A percentile compares a stretch with the other conserved stretches of the same genome.
phyloP scores from a whole-genome alignment of 2,329 filamentous ascomycete species.

The Tolypocladium capitatum region DNA sequence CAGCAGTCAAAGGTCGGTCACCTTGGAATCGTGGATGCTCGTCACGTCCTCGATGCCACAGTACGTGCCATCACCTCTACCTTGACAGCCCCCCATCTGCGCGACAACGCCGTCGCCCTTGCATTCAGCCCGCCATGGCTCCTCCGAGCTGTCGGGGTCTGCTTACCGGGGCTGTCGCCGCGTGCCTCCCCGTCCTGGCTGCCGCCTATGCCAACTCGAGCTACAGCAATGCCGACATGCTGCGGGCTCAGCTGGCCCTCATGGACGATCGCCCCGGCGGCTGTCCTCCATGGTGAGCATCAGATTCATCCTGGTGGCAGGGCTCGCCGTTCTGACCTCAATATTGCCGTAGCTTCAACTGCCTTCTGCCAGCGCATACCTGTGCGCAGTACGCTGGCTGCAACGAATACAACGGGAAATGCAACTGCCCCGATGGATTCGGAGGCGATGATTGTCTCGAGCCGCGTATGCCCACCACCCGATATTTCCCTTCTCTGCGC shows the following conservation, averaged over 20 bases:
- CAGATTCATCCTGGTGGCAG: constrained; percentile 14
- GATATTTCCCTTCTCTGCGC: not conserved
- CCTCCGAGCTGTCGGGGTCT: constrained; percentile 22
- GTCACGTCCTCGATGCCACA: constrained; percentile 40
- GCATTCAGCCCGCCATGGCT: constrained; percentile 23
- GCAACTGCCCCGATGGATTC: constrained; percentile 81
- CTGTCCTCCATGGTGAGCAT: constrained; percentile 61
- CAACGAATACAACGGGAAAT: constrained; percentile 83
- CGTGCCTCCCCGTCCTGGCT: constrained; percentile 25
- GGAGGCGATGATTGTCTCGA: constrained; percentile 87
- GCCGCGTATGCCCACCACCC: constrained; percentile 44
- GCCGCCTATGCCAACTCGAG: constrained; percentile 36
- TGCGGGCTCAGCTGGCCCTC: constrained; percentile 53
- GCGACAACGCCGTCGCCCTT: constrained; percentile 6
- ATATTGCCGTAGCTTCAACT: constrained; percentile 70
- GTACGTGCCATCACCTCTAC: constrained; percentile 26
- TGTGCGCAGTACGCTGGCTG: constrained; percentile 87
- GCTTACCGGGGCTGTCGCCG: constrained; percentile 22
- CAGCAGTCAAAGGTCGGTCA: not conserved
- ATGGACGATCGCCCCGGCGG: constrained; percentile 61
- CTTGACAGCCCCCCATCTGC: constrained; percentile 1
- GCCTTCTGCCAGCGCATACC: constrained; percentile 79
- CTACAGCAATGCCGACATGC: constrained; percentile 46
- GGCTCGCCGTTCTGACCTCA: constrained; percentile 2
- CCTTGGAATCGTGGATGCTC: not conserved